Evolutionary conservation across 1,284 basidiomycete genomes (phyloP).

Genomic region (Leccinum variabile): DNA sequence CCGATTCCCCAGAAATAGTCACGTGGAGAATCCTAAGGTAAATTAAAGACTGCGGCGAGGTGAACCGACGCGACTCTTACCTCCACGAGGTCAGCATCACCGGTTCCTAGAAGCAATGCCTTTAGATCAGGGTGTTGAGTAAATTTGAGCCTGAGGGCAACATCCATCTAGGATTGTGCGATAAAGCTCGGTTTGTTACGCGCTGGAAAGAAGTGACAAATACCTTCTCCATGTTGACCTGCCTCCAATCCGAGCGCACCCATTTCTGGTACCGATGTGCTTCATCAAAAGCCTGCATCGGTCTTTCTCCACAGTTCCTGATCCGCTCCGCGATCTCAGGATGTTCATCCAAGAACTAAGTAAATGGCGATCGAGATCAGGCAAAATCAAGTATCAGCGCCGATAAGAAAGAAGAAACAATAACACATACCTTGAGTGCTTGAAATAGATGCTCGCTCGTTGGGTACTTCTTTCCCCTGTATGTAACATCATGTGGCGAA

Average conservation of each 20-base stretch:
- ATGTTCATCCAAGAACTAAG: conserved; percentile 54
- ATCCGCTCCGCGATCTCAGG: conserved; percentile 65
- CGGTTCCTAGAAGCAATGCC: conserved; percentile 55
- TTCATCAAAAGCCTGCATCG: conserved; percentile 63
- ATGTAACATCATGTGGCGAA: conserved; percentile 56
- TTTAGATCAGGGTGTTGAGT: conserved; percentile 58
- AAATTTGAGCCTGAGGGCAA: conserved; percentile 59
- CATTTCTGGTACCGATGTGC: conserved; percentile 62
- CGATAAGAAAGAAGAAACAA: neutral
- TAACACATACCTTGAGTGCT: conserved; percentile 54
- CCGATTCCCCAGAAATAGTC: conserved; percentile 73
- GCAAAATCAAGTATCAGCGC: neutral
- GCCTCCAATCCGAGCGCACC: conserved; percentile 59
- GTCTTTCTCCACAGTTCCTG: conserved; percentile 55
- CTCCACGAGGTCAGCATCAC: conserved; percentile 61
- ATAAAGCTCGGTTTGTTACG: neutral
- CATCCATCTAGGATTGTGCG: conserved; percentile 53
- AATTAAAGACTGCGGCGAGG: neutral
- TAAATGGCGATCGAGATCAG: neutral
- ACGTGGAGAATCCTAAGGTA: conserved; percentile 55
- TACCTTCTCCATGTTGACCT: conserved; percentile 62
- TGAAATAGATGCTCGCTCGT: conserved; percentile 72
- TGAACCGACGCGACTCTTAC: conserved; percentile 33
- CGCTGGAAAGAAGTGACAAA: neutral
- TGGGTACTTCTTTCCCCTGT: conserved; percentile 58